Percentiles rank a stretch among this genome's conserved stretches.
Conservation (phyloP, 345 rosid genomes). For the Anastatica hierochuntica region DNA sequence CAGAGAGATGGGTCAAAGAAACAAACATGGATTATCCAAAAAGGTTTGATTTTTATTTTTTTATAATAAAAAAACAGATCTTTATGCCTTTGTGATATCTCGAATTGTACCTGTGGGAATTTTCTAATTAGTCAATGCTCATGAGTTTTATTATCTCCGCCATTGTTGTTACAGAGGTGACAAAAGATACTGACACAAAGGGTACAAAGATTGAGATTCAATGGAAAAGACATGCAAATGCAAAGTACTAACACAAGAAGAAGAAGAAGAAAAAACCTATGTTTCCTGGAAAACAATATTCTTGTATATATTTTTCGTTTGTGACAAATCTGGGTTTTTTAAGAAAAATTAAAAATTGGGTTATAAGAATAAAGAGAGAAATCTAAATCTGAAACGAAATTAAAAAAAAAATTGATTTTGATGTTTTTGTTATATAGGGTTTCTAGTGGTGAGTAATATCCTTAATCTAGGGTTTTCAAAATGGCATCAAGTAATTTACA, state of each 20-base stretch:
- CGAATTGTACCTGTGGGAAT: not conserved
- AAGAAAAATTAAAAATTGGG: not conserved
- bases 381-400: not conserved
- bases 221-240: constrained; percentile 24
- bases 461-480: not conserved
- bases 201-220: constrained; percentile 9
- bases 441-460: not conserved
- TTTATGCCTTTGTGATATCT: not conserved
- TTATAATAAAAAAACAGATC: not conserved
- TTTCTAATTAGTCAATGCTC: not conserved
- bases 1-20: not conserved
- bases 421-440: not conserved
- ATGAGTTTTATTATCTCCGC: constrained; percentile 16
- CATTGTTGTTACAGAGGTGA: constrained; percentile 21
- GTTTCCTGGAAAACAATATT: not conserved
- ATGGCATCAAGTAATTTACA: not conserved
- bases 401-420: not conserved
- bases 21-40: not conserved
- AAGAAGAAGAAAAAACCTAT: not conserved
- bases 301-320: not conserved
- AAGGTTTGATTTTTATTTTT: not conserved
- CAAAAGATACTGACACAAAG: not conserved
- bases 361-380: not conserved
- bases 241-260: no score
- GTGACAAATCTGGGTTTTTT: constrained; percentile 8